Conservation (phyloP, 768 basidiomycete species). For the Pleurotus platypus region DNA sequence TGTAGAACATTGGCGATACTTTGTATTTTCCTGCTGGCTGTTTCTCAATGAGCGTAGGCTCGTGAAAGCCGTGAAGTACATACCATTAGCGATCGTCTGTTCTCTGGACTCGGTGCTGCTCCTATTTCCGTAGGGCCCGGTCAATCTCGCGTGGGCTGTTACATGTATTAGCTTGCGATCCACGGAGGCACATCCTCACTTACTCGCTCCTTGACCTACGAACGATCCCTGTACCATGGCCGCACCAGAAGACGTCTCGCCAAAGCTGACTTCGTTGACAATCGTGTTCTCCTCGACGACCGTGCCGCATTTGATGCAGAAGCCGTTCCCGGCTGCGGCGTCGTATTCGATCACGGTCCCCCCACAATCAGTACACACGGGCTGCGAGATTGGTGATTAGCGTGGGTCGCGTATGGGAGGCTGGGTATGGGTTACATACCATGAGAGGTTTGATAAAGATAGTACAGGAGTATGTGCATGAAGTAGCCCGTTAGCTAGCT, state of each 20-base stretch:
- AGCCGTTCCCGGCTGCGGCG: constrained; percentile 78
- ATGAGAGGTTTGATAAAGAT: neutral
- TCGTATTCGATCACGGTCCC: constrained; percentile 86
- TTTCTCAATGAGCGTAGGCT: neutral
- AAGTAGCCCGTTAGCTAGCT: neutral
- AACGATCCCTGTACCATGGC: constrained; percentile 95
- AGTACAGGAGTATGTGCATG: neutral
- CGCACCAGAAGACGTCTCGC: constrained; percentile 89
- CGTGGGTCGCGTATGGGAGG: too few relatives aligned
- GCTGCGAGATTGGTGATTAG: constrained; percentile 26
- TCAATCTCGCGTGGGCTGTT: constrained; percentile 78
- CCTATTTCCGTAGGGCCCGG: constrained; percentile 77
- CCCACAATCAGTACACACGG: constrained; percentile 73
- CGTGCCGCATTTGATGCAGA: constrained; percentile 82
- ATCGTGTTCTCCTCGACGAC: constrained; percentile 93
- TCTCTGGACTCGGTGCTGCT: constrained; percentile 81
- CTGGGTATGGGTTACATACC: too few relatives aligned
- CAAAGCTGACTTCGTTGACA: constrained; percentile 91
- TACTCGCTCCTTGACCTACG: constrained; percentile 88
- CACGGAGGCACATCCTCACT: constrained; percentile 26
- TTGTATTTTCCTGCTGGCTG: constrained; percentile 82
- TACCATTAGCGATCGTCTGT: constrained; percentile 89
- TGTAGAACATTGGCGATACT: constrained; percentile 75
- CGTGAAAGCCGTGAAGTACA: constrained; percentile 16
- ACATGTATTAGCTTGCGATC: neutral